phyloP scores from a whole-genome alignment of 495 filamentous ascomycete species.

The Penicillium diatomitis region DNA sequence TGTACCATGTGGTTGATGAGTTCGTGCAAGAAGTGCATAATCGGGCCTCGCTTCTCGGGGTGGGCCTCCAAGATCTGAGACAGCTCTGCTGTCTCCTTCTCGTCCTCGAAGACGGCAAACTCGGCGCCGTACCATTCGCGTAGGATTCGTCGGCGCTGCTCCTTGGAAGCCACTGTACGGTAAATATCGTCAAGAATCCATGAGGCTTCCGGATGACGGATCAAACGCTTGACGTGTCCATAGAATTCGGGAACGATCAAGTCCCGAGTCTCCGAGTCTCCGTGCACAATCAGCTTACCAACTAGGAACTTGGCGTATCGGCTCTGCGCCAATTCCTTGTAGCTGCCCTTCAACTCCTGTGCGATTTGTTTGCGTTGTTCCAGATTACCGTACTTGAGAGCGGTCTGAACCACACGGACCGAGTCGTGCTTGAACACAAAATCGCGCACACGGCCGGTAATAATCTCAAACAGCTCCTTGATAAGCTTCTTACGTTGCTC shows the following conservation, averaged over 20 bases:
- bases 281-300: conserved; percentile 86
- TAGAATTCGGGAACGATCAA: conserved; percentile 90
- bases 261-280: conserved; percentile 74
- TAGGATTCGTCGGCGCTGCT: conserved; percentile 75
- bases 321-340: conserved; percentile 77
- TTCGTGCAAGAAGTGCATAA: conserved; percentile 75
- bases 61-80: conserved; percentile 59
- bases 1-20: conserved; percentile 84
- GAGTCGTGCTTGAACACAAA: conserved; percentile 98
- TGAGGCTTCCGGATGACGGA: conserved; percentile 89
- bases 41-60: conserved; percentile 76
- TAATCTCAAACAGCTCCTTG: conserved; percentile 78
- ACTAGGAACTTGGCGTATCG: conserved; percentile 95
- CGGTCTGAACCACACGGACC: conserved; percentile 88
- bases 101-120: conserved; percentile 70
- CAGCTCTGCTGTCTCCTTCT: conserved; percentile 50
- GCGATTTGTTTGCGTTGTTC: conserved; percentile 81
- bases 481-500: conserved; percentile 82
- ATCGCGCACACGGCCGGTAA: conserved; percentile 82
- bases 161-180: conserved; percentile 68
- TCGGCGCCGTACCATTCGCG: conserved; percentile 97
- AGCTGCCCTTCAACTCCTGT: conserved; percentile 76
- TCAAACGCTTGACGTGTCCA: conserved; percentile 80
- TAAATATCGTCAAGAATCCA: conserved; percentile 98
- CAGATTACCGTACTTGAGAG: conserved; percentile 85